Base-by-base conservation (phyloP, 2,329 filamentous ascomycete genomes). In the Monosporascus sp. region DNA sequence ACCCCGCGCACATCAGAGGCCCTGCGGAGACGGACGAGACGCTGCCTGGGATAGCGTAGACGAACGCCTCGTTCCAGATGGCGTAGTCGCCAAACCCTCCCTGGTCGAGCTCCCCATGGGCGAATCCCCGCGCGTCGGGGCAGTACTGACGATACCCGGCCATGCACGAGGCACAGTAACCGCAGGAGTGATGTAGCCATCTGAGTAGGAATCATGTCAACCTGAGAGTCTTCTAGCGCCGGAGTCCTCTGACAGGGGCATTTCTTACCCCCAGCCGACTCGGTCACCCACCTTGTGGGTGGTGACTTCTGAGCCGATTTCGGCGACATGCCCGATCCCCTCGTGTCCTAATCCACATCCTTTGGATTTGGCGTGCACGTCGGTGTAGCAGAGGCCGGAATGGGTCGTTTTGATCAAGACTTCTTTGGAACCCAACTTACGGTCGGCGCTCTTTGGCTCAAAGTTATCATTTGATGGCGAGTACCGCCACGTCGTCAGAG, bases 341-440 rank as follows among this genome's bases (percentile, higher is more conserved):
- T 74, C 71, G 51, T 74, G 71, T 5, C 72, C 72, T 1, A 74
- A 60, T 1, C 58, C 60, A 22, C 59, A 62, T 7, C 52, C 58
- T 35, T 54, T 55, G 1, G 22, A 26, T 38, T 55, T 57, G 24
- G 53, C 69, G 55, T 74, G 71, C 3, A 72, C 58, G 49, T 76
- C 80, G 7, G 82, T 85, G 52, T 78, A 79, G 66, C 82, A 86
- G 47, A 85, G 73, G 20, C 83, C 82, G 3, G 80, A 82, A 56
- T 81, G 79, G 18, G 80, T 85, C 53, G 85, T 71, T 49, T 74
- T 74, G 63, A 85, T 63, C 22, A 81, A 72, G 52, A 85, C 79
- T 55, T 84, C 70, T 20, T 22, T 20, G 14, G 50, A 20, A 7
- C 50, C 50, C 18, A 51, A 28, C 5, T n/a, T 14, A 14, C 50